A percentile compares a stretch with the other conserved stretches of the same genome.
Evolutionary conservation across 192 early-diverging fungal genomes (phyloP).

Genomic region (Linnemannia hyalina): DNA sequence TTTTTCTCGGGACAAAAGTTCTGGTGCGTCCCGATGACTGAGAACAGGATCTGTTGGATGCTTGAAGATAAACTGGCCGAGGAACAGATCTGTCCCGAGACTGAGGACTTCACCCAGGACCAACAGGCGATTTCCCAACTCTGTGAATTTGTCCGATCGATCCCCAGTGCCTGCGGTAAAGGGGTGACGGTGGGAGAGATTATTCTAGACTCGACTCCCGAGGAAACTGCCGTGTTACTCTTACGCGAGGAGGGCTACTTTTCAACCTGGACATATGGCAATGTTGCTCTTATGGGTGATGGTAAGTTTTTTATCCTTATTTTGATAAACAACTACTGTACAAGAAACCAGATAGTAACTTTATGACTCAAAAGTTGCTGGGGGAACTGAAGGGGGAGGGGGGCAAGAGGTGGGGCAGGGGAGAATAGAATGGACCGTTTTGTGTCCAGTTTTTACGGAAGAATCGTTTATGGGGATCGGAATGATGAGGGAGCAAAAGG

Average conservation of each 20-base stretch:
- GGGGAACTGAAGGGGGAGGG: no score
- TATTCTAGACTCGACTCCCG: slow-evolving; percentile 28
- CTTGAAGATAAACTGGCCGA: slow-evolving; percentile 25
- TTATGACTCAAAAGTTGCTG: no score
- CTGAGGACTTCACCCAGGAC: slow-evolving; percentile 29
- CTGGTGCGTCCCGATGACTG: slow-evolving; percentile 49
- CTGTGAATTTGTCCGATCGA: slow-evolving; percentile 4
- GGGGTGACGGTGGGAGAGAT: slow-evolving; percentile 10
- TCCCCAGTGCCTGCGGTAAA: slow-evolving; percentile 6
- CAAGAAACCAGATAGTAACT: no score
- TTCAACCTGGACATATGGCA: slow-evolving; percentile 41
- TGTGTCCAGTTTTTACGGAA: not conserved
- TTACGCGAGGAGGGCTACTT: slow-evolving; percentile 38
- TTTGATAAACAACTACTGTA: not conserved
- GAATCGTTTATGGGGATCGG: not conserved
- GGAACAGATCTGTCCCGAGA: slow-evolving; percentile 25
- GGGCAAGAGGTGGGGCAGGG: no score
- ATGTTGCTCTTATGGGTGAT: slow-evolving; percentile 46
- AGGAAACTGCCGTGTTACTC: slow-evolving; percentile 18
- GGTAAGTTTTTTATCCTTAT: slow-evolving; percentile 21
- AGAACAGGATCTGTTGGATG: slow-evolving; percentile 42
- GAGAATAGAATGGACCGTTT: no score
- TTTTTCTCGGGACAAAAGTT: slow-evolving; percentile 6
- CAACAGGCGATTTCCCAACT: not conserved
- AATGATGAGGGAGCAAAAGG: not conserved